These are phyloP conservation scores for Gymnopus androsaceus DNA, from an alignment of 1,284 basidiomycete genomes.

Conservation along the genomic window DNA sequence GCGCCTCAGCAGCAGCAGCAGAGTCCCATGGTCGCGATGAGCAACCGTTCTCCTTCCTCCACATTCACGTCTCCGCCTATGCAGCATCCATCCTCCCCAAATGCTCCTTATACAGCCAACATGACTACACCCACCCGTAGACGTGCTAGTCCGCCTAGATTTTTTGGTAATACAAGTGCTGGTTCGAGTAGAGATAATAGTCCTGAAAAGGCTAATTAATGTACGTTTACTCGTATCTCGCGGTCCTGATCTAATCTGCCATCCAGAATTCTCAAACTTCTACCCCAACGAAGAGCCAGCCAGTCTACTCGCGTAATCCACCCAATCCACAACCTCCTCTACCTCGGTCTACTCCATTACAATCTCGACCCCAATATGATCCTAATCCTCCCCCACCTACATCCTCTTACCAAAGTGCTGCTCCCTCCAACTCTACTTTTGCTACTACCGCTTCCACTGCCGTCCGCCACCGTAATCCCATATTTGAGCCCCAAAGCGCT, in stretches of 20 bases:
- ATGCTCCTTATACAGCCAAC: background rate
- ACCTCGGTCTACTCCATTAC: background rate
- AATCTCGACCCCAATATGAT: background rate
- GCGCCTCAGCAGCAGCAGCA: background rate
- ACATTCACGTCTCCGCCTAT: background rate
- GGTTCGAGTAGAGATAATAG: background rate
- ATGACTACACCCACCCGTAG: background rate
- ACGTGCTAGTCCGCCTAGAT: slow-evolving; percentile 7
- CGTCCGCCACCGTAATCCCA: slow-evolving; percentile 1
- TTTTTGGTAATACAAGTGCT: background rate
- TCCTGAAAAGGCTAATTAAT: background rate
- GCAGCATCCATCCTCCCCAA: background rate
- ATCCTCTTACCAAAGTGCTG: background rate
- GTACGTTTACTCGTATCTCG: background rate
- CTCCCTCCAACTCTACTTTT: background rate
- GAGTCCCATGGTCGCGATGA: background rate
- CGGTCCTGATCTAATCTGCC: background rate
- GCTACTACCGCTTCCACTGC: background rate
- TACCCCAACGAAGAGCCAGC: background rate
- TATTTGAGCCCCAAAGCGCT: background rate
- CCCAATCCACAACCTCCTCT: background rate
- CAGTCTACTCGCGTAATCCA: background rate
- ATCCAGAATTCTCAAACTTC: background rate
- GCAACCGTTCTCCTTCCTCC: background rate
- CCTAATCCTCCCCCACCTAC: background rate